A percentile compares a stretch with the other conserved stretches of the same genome.
These are phyloP conservation scores for Aurinia saxatilis DNA, from an alignment of 345 rosid genomes.

Conservation along the genomic window DNA sequence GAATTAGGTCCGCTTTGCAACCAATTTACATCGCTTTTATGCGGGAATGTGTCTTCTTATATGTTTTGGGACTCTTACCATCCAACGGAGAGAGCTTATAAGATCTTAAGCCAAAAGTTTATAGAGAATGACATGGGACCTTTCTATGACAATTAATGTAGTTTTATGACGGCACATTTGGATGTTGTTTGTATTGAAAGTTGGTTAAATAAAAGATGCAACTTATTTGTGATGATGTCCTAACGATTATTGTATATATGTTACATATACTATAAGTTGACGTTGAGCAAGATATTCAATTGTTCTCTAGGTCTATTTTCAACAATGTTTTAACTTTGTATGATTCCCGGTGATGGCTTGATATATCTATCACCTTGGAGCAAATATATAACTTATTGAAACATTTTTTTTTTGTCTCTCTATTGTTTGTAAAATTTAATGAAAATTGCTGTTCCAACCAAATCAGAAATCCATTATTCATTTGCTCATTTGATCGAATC, in stretches of 20 bases:
- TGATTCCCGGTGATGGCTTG: too few species aligned
- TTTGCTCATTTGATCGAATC: neutral
- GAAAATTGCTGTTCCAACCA: neutral
- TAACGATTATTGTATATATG: neutral
- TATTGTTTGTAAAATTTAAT: neutral
- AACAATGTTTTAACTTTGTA: too few species aligned
- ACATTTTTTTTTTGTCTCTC: too few species aligned
- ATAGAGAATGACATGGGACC: conserved; percentile 18
- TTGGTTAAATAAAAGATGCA: neutral
- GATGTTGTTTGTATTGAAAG: neutral
- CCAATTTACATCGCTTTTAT: conserved; percentile 10
- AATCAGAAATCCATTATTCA: neutral
- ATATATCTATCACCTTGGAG: too few species aligned
- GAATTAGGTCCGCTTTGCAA: conserved; percentile 44
- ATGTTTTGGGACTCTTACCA: conserved; percentile 72
- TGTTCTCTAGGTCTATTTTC: neutral
- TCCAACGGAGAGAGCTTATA: conserved; percentile 48
- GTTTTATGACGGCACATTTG: neutral
- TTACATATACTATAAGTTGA: neutral
- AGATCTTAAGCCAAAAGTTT: conserved; percentile 19
- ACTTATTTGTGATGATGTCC: neutral
- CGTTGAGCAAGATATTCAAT: neutral
- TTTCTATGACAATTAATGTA: conserved; percentile 15
- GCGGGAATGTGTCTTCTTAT: conserved; percentile 42
- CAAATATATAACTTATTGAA: too few species aligned